Evolutionary conservation across 1,284 basidiomycete species (phyloP).

Genomic region (Pseudozyma sp.): DNA sequence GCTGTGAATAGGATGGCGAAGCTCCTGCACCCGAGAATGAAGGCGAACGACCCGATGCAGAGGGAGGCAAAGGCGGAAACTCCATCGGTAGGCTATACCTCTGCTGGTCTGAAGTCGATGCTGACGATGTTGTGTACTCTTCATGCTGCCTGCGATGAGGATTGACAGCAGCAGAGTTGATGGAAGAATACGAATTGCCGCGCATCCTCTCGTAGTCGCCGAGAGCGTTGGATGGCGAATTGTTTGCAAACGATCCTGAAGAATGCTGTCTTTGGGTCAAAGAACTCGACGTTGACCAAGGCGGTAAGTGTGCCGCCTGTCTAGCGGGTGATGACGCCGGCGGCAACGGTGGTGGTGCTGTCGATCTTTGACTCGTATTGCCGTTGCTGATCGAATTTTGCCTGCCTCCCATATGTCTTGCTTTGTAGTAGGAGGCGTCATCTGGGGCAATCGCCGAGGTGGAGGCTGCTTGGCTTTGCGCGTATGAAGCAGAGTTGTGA

Average conservation of each 20-base stretch:
- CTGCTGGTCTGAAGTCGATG: too few species aligned
- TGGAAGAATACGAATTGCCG: too few species aligned
- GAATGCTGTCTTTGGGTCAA: neutral
- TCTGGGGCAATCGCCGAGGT: neutral
- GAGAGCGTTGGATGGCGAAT: too few species aligned
- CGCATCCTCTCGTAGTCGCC: too few species aligned
- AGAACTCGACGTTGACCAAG: neutral
- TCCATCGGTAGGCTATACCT: too few species aligned
- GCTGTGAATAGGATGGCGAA: neutral
- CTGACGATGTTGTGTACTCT: too few species aligned
- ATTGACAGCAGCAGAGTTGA: too few species aligned
- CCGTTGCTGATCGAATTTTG: neutral
- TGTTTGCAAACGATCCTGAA: neutral
- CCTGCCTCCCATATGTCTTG: neutral
- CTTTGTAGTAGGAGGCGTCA: neutral
- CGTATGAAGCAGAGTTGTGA: conserved; percentile 2
- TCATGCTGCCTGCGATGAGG: too few species aligned
- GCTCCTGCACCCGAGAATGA: too few species aligned
- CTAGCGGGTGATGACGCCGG: conserved; percentile 11
- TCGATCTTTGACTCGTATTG: too few species aligned
- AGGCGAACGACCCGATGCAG: too few species aligned
- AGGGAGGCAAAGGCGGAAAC: too few species aligned
- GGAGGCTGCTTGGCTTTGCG: neutral
- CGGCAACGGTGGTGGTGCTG: neutral
- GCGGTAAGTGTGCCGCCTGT: neutral